Conservation (phyloP, 305 asterid genomes). For the Fraxinus sp. region DNA sequence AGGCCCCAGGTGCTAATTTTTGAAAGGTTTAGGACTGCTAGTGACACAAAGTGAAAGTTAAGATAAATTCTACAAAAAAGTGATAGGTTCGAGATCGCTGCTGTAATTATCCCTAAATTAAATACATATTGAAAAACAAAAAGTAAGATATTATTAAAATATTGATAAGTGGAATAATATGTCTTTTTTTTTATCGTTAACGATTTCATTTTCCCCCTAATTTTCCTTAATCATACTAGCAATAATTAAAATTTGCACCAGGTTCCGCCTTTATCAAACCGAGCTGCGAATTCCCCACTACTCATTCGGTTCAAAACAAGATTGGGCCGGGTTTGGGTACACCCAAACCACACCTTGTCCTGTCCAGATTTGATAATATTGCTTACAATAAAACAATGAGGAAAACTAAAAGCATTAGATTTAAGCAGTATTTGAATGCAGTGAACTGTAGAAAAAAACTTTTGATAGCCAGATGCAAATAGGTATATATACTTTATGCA, state of each 20-base stretch:
- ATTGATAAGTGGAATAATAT: neutral
- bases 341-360: too few species aligned
- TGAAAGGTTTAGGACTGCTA: too few species aligned
- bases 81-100: too few species aligned
- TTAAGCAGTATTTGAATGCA: neutral
- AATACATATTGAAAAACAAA: too few species aligned
- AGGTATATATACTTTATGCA: neutral
- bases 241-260: neutral
- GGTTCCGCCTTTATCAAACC: neutral
- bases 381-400: neutral
- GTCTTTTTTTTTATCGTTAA: too few species aligned
- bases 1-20: too few species aligned
- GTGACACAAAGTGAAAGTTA: too few species aligned
- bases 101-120: too few species aligned
- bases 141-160: too few species aligned
- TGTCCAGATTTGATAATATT: neutral
- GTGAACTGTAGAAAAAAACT: neutral
- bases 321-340: too few species aligned
- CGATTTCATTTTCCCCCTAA: neutral
- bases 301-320: neutral
- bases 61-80: too few species aligned
- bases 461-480: neutral
- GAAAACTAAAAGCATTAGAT: neutral
- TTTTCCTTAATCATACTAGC: neutral
- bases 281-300: neutral